Evolutionary conservation across 345 rosid genomes (phyloP), one percentile per base, ranked within the genome.

Genomic region (Citrus hindsii): DNA sequence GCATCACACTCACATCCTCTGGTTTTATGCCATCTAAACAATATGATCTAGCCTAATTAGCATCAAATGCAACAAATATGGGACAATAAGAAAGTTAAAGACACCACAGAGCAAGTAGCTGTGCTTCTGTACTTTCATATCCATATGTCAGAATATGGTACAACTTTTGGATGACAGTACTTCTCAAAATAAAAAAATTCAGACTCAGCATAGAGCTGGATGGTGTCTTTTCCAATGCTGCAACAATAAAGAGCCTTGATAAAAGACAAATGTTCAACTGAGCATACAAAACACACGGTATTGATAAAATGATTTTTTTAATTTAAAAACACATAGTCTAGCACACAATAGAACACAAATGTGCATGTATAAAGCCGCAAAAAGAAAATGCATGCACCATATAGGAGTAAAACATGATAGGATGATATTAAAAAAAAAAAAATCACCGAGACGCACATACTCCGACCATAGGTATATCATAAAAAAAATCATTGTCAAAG

Each of bases 1-100:
- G 91, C 51, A 66, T 21, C 75, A 97, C 85, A 63, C 86, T 93
- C 76, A 94, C 85, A 85, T 93, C 94, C 27, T 53, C 90, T 9
- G 93, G 89, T 71, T 71, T 76, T 68, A 97, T 85, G 53, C 81
- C 81, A 82, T 97, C 99, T 97, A 33, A 4, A 81, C 7, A 38
- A 84, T 13, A 73, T n/a, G 38, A 76, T 25, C 69, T 65, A 77
- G 2, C 33, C 18, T 63, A 56, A 13, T 42, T 40, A 46, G 67
- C 58, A 76, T 37, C 73, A 76, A 76, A 35, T 51, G 35, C 35
- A 64, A 48, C 24, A 33, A n/a, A 65, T 51, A 10, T 9, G 18
- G 27, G 14, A 30, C 22, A 22, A 25, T 24, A 25, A 10, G 40
- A 28, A 32, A 4, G 53, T 35, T 37, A 22, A 35, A 58, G 33